Evolutionary conservation across 1,284 basidiomycete genomes (phyloP), one percentile per base, ranked within the genome.

Genomic region (Ceratobasidium sp.): DNA sequence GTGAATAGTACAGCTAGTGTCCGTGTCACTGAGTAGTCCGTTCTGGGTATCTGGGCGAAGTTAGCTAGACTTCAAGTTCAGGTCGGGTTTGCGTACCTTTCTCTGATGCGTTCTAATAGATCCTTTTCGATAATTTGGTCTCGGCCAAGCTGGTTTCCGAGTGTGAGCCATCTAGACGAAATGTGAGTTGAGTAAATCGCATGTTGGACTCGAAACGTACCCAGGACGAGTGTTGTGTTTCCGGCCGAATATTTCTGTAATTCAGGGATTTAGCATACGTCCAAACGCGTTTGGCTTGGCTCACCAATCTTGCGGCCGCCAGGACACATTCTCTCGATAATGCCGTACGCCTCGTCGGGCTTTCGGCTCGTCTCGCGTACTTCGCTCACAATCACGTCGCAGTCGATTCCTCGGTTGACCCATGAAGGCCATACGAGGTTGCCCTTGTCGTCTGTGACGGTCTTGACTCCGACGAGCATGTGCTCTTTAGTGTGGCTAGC

Each of bases 331-430:
- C 93, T 81, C 79, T 97, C 94, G 74, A 96, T 95, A 74, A 96
- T 83, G 1, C 92, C 92, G 78, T 99, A 99, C 27, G 94, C 91
- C 79, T 99, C 97, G 73, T 99, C 97, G 0, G 97, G 97, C 79
- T 99, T 99, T 69, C 96, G 83, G 73, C 91, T 94, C 34, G 96
- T 99, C 80, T 99, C 96, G 68, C 96, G 86, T 29, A 97, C 96
- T 78, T 99, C 96, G 29, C 91, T 91, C 4, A 99, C 96, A 70
- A 99, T 93, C 17, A 98, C 94, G 76, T 99, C 96, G 2, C 93
- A 93, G 77, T 98, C 96, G 29, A 98, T 81, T 1, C 94, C 96
- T 31, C 91, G 84, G 77, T 97, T 93, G 10, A 87, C 87, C 89
- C 93, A 96, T 0, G 85, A 80, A 0, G 96, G 92, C 73, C 93